phyloP scores from a whole-genome alignment of 495 filamentous ascomycete genomes.

The Hamigera avellanea region DNA sequence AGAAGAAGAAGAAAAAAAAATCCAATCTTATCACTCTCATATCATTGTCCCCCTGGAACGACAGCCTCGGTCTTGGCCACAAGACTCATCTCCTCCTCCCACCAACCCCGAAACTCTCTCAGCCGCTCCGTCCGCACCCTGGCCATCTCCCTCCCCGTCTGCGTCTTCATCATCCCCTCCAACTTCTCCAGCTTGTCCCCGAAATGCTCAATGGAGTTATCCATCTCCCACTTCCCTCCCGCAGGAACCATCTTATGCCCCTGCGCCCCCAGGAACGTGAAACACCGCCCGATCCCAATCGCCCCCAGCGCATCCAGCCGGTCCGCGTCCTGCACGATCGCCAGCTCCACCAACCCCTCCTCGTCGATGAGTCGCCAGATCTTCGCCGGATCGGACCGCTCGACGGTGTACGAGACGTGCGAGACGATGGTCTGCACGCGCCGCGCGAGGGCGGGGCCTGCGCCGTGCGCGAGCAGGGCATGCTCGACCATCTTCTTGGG shows the following conservation, averaged over 20 bases:
- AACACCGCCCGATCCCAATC: slow-evolving; percentile 66
- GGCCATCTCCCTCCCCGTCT: slow-evolving; percentile 55
- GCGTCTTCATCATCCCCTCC: slow-evolving; percentile 76
- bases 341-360: slow-evolving; percentile 55
- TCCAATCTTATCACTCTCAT: too few species aligned
- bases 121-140: slow-evolving; percentile 52
- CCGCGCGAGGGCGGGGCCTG: slow-evolving; percentile 39
- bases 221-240: slow-evolving; percentile 39
- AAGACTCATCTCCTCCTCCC: slow-evolving; percentile 48
- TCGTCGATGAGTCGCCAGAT: slow-evolving; percentile 40
- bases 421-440: slow-evolving; percentile 58
- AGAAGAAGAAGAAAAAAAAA: too few species aligned
- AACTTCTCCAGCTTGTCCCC: slow-evolving; percentile 66
- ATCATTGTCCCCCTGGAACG: too few species aligned
- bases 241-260: slow-evolving; percentile 17
- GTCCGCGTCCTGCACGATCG: slow-evolving; percentile 83
- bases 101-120: slow-evolving; percentile 55
- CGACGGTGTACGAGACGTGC: slow-evolving; percentile 68
- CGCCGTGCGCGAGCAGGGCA: slow-evolving; percentile 47
- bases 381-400: slow-evolving; percentile 44
- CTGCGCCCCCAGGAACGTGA: slow-evolving; percentile 64
- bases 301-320: slow-evolving; percentile 81
- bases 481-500: slow-evolving; percentile 41
- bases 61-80: too few species aligned
- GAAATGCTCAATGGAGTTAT: slow-evolving; percentile 59